Base-by-base conservation (phyloP, 805 yeast species). In the Ogataea pignaliae region DNA sequence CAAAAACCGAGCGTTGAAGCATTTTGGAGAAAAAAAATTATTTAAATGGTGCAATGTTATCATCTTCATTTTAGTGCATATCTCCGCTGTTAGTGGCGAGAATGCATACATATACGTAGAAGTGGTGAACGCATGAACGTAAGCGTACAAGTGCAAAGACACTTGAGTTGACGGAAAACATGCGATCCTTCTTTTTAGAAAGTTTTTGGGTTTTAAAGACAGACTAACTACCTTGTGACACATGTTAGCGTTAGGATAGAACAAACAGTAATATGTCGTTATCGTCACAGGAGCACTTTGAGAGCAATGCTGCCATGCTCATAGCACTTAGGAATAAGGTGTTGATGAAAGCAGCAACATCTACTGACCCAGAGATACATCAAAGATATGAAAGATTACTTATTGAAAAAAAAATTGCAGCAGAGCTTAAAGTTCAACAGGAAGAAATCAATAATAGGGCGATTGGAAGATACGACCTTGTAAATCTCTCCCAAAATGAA, bases 311-410 rank as follows among this genome's bases (percentile, higher is more conserved):
- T 2, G 37, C 46, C 21, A 52, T 47, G 41, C 12, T 57, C 10
- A 37, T 54, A 5, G 36, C 39, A 2, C 41, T 57, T 14, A 49
- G 59, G 34, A 57, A 57, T 35, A 40, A 38, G 26, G 43, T 45
- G 12, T 44, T 57, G 35, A 46, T 57, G 43, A 45, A 50, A 32
- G 53, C 55, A 9, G 61, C 61, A 14, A 46, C 58, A 11, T 51
- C 59, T 4, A 37, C 43, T 13, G 59, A 57, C 31, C 45, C 51
- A 8, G 39, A 37, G 6, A 38, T 34, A 12, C 43, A 54, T 15
- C 41, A 46, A 11, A 45, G 48, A 13, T 57, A 55, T 37, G 56
- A 54, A n/a, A 44, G 56, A 21, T 42, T 57, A 34, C 39, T 55
- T 15, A 39, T 50, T 12, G 60, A 57, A 39, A 53, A 52, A 34